Base-by-base conservation (phyloP, 75 land plant genomes). In the Gnetum montanum region DNA sequence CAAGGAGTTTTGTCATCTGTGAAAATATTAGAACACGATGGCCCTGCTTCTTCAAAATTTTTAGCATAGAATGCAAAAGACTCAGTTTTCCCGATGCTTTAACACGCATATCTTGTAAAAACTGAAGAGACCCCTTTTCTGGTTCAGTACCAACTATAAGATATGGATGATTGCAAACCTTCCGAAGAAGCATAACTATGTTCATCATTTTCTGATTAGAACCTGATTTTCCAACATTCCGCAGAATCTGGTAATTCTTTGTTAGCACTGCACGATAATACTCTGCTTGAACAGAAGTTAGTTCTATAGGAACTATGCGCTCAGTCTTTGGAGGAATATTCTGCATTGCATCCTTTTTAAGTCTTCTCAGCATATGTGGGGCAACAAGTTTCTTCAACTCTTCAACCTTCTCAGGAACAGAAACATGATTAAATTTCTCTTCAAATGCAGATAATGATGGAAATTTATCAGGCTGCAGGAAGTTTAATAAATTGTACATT, bases 91-190 rank as follows among this genome's bases (percentile, higher is more conserved):
- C 99, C 26, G 99, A 95, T 59, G 93, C 99, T 51, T 95, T 95
- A 33, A 95, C 86, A 13, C 99, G 75, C 99, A 90, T 95, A 58
- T 95, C 99, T 31, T 95, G 99, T 22, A 95, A 78, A 46, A 86
- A 84, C 31, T 95, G 78, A 6, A 70, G 55, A 5, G 89, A 78
- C 0, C 99, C 97, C 62, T 79, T 66, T 13, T 95, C 92, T n/a
- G 99, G 99, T 69, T 84, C 99, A 31, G 91, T 81, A 24, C 99
- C 99, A 18, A 84, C 81, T 20, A 95, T 84, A 26, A 95, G 89
- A 57, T 95, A 95, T 24, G 99, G 99, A 69, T 95, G 99, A 61
- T 95, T 95, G 58, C 99, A 95, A 38, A 95, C 93, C 69, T 89
- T 90, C 29, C 99, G 70, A 7, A 95, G 75, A 57, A 90, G 93